Percentiles rank a stretch among this genome's conserved stretches.
phyloP scores from a whole-genome alignment of 2,329 filamentous ascomycete genomes.

The Biscogniauxia sp. region DNA sequence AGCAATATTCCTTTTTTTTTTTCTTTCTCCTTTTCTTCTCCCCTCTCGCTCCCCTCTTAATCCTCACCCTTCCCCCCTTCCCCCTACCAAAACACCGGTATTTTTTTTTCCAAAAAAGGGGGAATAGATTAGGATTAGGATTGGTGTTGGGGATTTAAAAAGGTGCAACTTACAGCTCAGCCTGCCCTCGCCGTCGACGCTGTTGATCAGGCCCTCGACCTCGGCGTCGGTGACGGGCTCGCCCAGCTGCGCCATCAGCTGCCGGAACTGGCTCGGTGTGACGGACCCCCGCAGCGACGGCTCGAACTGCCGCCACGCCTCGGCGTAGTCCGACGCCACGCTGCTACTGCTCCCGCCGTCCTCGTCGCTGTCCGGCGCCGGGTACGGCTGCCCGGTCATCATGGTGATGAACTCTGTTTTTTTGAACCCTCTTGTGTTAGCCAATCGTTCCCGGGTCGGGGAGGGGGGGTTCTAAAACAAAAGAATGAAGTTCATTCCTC shows the following conservation, averaged over 20 bases:
- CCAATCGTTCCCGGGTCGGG: too few relatives aligned
- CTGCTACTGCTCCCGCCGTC: constrained; percentile 15
- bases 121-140: too few relatives aligned
- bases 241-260: constrained; percentile 32
- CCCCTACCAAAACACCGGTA: too few relatives aligned
- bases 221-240: constrained; percentile 35
- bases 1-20: too few relatives aligned
- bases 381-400: constrained; percentile 39
- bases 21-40: too few relatives aligned
- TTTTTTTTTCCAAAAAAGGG: too few relatives aligned
- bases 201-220: constrained; percentile 34
- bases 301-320: constrained; percentile 37
- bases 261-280: constrained; percentile 33
- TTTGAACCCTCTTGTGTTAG: not conserved
- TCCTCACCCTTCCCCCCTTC: too few relatives aligned
- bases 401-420: constrained; percentile 39
- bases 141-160: too few relatives aligned
- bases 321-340: constrained; percentile 27
- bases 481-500: not conserved
- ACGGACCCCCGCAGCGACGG: constrained; percentile 34
- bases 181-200: constrained; percentile 35
- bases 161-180: constrained; percentile 38
- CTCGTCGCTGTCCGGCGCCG: constrained; percentile 24
- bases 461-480: too few relatives aligned
- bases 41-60: too few relatives aligned